These are phyloP conservation scores for Stylosanthes scabra DNA, from an alignment of 331 rosid genomes.

Conservation along the genomic window DNA sequence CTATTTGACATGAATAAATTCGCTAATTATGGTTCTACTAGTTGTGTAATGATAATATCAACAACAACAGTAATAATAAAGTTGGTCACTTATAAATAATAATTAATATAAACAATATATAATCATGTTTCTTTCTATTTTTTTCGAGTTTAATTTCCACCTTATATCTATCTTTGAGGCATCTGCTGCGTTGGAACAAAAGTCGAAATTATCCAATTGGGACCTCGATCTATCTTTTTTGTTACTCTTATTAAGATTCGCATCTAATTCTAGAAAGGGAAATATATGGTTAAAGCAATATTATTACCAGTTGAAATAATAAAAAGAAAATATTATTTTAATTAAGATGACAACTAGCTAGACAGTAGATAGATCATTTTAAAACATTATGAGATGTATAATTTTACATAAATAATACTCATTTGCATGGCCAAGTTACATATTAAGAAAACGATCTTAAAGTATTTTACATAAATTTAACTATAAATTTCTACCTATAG, in stretches of 20 bases:
- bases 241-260: conserved; percentile 48
- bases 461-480: too few species aligned
- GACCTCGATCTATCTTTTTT: conserved; percentile 43
- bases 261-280: conserved; percentile 62
- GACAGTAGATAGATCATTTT: neutral
- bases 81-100: neutral
- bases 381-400: neutral
- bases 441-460: too few species aligned
- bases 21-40: neutral
- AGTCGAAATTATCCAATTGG: conserved; percentile 76
- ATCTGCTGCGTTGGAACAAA: conserved; percentile 63
- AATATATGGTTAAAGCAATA: conserved; percentile 22
- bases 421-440: too few species aligned
- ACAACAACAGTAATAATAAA: neutral
- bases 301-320: conserved; percentile 11
- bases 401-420: too few species aligned
- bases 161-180: conserved; percentile 56
- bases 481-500: too few species aligned
- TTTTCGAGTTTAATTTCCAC: conserved; percentile 24
- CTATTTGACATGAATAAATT: neutral
- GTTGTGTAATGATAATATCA: neutral
- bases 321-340: neutral
- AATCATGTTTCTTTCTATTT: neutral
- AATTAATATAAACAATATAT: too few species aligned
- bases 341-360: neutral